phyloP scores from a whole-genome alignment of 2,329 filamentous ascomycete genomes.

The Domatiomyces catenatus region DNA sequence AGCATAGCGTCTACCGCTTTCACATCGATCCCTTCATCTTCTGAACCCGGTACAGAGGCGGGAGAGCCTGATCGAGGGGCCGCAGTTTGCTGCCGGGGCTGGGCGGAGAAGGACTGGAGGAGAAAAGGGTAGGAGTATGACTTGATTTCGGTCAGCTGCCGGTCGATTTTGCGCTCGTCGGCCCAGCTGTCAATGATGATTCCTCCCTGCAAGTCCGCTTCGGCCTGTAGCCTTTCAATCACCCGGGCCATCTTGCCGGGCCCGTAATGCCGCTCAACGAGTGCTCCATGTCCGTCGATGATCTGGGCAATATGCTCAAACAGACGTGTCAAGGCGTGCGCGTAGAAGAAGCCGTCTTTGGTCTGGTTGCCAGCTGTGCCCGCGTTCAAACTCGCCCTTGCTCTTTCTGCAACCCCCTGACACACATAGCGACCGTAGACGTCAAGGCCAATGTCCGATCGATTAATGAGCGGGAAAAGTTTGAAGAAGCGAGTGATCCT shows the following conservation, averaged over 20 bases:
- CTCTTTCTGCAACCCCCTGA: slow-evolving; percentile 75
- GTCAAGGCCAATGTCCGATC: slow-evolving; percentile 76
- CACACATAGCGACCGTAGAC: slow-evolving; percentile 95
- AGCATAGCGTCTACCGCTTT: slow-evolving; percentile 82
- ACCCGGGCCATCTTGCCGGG: slow-evolving; percentile 85
- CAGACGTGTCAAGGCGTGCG: slow-evolving; percentile 71
- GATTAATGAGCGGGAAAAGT: slow-evolving; percentile 82
- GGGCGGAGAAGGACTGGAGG: slow-evolving; percentile 77
- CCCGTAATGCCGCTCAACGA: slow-evolving; percentile 92
- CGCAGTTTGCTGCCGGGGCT: slow-evolving; percentile 46
- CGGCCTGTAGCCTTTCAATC: slow-evolving; percentile 79
- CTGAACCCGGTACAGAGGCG: slow-evolving; percentile 51
- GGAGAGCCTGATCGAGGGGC: slow-evolving; percentile 63
- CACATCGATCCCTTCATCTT: slow-evolving; percentile 92
- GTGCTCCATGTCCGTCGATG: slow-evolving; percentile 73
- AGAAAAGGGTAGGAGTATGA: slow-evolving; percentile 96
- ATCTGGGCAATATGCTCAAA: slow-evolving; percentile 98
- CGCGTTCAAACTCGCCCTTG: slow-evolving; percentile 64
- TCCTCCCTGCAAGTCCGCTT: slow-evolving; percentile 90
- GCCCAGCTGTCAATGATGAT: slow-evolving; percentile 93
- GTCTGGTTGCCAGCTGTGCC: slow-evolving; percentile 42
- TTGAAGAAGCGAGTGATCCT: slow-evolving; percentile 96
- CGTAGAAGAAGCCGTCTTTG: slow-evolving; percentile 80
- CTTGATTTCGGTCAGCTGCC: slow-evolving; percentile 85
- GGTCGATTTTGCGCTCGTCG: slow-evolving; percentile 70